Evolutionary conservation across 768 basidiomycete species (phyloP).

Genomic region (Boletus tylopilopsis): DNA sequence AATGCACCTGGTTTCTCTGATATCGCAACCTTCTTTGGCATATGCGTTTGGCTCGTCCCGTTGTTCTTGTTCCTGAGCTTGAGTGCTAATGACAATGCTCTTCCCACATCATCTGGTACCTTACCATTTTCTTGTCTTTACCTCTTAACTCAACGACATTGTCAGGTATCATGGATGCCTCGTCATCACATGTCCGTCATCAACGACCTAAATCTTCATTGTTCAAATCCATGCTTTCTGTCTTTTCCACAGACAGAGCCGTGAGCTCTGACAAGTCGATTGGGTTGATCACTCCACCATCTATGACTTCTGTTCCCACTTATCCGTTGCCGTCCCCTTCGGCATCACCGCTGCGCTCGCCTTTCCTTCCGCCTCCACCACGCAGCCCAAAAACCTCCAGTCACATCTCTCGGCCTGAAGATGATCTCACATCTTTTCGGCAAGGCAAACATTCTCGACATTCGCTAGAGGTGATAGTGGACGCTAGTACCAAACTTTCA

Average conservation of each 20-base stretch:
- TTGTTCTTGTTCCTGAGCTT: conserved; percentile 93
- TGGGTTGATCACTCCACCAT: conserved; percentile 67
- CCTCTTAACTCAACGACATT: not conserved
- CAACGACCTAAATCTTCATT: conserved; percentile 57
- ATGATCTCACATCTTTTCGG: conserved; percentile 24
- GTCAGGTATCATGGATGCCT: conserved; percentile 20
- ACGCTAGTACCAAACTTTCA: conserved; percentile 21
- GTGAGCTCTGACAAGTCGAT: conserved; percentile 51
- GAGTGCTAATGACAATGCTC: conserved; percentile 94
- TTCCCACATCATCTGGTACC: conserved; percentile 67
- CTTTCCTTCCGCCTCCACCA: conserved; percentile 26
- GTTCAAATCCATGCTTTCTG: conserved; percentile 60
- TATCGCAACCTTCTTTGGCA: conserved; percentile 78
- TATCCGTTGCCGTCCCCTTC: conserved; percentile 32
- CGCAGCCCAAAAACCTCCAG: conserved; percentile 14
- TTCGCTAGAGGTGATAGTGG: conserved; percentile 13
- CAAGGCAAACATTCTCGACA: conserved; percentile 41
- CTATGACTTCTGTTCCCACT: conserved; percentile 20
- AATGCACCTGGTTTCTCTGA: conserved; percentile 55
- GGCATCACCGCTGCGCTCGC: conserved; percentile 12
- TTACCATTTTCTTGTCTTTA: not conserved
- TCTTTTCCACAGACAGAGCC: conserved; percentile 38
- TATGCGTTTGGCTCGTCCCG: conserved; percentile 87
- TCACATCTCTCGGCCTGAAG: conserved; percentile 32
- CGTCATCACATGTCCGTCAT: conserved; percentile 23